These are phyloP conservation scores for Peronosclerospora sorghi DNA, from an alignment of 352 stramenopile genomes.

Conservation along the genomic window DNA sequence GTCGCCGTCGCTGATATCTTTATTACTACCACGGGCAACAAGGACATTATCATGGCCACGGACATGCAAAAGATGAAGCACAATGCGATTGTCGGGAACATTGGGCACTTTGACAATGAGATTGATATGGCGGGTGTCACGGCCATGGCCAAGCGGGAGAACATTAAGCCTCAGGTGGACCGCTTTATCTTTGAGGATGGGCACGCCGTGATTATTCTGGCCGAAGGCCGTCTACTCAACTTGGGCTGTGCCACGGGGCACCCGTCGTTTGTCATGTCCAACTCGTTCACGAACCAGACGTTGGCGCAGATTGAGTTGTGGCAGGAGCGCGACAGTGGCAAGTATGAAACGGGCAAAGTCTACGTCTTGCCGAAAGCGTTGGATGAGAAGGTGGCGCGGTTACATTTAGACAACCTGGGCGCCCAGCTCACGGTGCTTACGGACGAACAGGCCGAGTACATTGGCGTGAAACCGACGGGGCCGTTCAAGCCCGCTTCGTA, in stretches of 20 bases:
- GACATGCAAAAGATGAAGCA: slow-evolving; percentile 99
- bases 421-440: slow-evolving; percentile 92
- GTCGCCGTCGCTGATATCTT: slow-evolving; percentile 92
- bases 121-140: slow-evolving; percentile 96
- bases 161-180: slow-evolving; percentile 99
- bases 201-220: slow-evolving; percentile 95
- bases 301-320: slow-evolving; percentile 98
- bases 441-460: slow-evolving; percentile 96
- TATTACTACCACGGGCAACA: slow-evolving; percentile 99
- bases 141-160: slow-evolving; percentile 85
- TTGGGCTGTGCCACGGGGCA: slow-evolving; percentile 97
- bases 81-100: slow-evolving; percentile 99
- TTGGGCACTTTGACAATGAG: slow-evolving; percentile 99
- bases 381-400: slow-evolving; percentile 96
- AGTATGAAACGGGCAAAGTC: slow-evolving; percentile 94
- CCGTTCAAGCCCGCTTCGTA: slow-evolving; percentile 98
- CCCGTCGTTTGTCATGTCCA: slow-evolving; percentile 99
- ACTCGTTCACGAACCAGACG: slow-evolving; percentile 99
- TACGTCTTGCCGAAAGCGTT: slow-evolving; percentile 98
- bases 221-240: slow-evolving; percentile 97
- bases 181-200: slow-evolving; percentile 94
- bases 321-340: slow-evolving; percentile 90
- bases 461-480: slow-evolving; percentile 88
- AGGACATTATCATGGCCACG: slow-evolving; percentile 96
- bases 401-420: slow-evolving; percentile 93